Evolutionary conservation across 2,329 filamentous ascomycete species (phyloP), one percentile per base, ranked within the genome.

Genomic region (Ophiostoma piceae): DNA sequence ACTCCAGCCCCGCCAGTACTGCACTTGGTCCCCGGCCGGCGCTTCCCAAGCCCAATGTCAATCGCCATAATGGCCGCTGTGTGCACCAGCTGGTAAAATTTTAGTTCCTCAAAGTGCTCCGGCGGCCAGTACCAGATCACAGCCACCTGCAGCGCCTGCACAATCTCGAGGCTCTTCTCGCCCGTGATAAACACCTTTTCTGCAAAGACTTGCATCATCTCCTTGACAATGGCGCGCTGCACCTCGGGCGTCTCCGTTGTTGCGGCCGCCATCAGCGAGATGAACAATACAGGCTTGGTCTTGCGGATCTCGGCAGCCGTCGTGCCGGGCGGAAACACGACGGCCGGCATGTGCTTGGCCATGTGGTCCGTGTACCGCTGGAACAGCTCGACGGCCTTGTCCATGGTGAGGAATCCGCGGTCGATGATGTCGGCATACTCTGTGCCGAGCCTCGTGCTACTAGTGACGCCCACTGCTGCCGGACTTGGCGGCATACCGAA

Each of bases 121-220:
- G 92, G 92, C 19, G 92, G 92, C 77, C 88, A 88, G 77, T 96
- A 96, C 91, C 92, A 96, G 26, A 93, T 85, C n/a, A 89, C 87
- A 7, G 87, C 84, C 3, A 96, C 82, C 71, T 92, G 85, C 57
- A 96, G 80, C 1, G 91, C 87, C 79, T 97, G 93, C 9, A 96
- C 87, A 7, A 96, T 82, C 78, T 96, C 93, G 22, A 97, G 79
- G 47, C 87, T 92, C 81, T 96, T 96, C 74, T 92, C 88, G 14
- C 91, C 92, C 7, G 86, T 85, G 39, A 92, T 82, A 74, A 95
- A 85, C 57, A 94, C 84, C 73, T 87, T 88, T 64, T 95, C 89
- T 2, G 91, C 91, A 69, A 95, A 85, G 12, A 88, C 82, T 72
- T 88, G 87, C 80, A 92, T 90, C 69, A 92, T 80, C 74, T 95